A percentile compares a stretch with the other conserved stretches of the same genome.
Evolutionary conservation across 768 basidiomycete species (phyloP).

Genomic region (Thelephora ganbajun): DNA sequence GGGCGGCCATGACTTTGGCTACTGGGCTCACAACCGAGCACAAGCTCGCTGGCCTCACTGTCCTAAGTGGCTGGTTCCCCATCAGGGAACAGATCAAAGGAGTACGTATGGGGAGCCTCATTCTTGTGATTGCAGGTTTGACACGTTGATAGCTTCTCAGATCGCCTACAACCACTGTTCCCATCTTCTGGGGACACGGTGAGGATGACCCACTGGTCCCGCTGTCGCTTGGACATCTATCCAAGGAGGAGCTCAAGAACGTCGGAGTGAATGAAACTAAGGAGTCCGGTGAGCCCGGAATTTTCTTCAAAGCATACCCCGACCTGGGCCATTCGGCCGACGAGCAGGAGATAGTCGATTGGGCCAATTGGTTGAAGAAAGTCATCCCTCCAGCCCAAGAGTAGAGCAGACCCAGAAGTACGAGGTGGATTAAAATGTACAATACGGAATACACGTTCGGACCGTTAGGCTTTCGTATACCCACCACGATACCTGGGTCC

Average conservation of each 20-base stretch:
- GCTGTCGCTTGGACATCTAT: constrained; percentile 35
- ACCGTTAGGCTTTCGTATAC: constrained; percentile 10
- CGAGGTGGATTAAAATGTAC: neutral
- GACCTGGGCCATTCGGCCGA: constrained; percentile 56
- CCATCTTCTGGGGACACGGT: constrained; percentile 85
- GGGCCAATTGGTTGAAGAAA: constrained; percentile 57
- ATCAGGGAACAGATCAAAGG: constrained; percentile 49
- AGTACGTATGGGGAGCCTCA: constrained; percentile 25
- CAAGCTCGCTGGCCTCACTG: constrained; percentile 57
- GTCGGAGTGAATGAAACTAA: constrained; percentile 34
- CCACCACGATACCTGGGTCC: constrained; percentile 20
- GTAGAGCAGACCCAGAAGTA: neutral
- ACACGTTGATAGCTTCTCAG: constrained; percentile 19
- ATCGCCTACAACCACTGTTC: constrained; percentile 46
- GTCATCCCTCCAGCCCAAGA: constrained; percentile 24
- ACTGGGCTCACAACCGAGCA: constrained; percentile 54
- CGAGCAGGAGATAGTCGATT: constrained; percentile 51
- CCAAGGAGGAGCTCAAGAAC: constrained; percentile 41
- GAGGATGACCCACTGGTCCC: constrained; percentile 61
- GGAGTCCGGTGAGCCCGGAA: constrained; percentile 31
- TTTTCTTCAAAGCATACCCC: constrained; percentile 54
- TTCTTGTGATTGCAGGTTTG: neutral
- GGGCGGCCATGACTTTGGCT: constrained; percentile 65
- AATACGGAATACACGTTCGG: neutral
- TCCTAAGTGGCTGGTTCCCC: constrained; percentile 73